Percentiles rank a stretch among this genome's conserved stretches.
phyloP scores from a whole-genome alignment of 257 asterid species.

The Lycium ferocissimum region DNA sequence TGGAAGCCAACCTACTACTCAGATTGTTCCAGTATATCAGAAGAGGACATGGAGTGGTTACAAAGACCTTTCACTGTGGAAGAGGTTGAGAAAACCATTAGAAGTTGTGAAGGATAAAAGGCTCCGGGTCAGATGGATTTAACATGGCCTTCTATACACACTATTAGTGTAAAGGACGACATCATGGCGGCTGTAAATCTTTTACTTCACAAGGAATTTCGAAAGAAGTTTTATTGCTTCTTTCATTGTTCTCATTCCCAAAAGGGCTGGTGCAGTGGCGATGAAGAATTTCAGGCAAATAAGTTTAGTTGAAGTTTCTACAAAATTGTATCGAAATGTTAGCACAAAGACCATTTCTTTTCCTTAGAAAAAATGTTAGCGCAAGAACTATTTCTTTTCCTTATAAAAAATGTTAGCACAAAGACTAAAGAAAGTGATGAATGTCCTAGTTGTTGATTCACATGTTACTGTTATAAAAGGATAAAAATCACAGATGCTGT shows the following conservation, averaged over 20 bases:
- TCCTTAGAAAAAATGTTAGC: background rate
- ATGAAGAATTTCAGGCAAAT: background rate
- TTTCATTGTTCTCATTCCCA: background rate
- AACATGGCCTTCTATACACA: background rate
- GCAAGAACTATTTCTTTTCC: background rate
- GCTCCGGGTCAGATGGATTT: background rate
- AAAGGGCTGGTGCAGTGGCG: background rate
- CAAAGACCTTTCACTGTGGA: background rate
- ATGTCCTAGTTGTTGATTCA: background rate
- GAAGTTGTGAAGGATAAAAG: background rate
- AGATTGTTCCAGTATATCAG: background rate
- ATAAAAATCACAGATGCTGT: background rate
- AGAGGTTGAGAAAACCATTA: background rate
- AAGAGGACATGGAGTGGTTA: background rate
- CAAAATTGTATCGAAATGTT: background rate
- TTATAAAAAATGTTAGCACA: background rate
- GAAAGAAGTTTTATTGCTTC: background rate
- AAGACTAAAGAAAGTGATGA: background rate
- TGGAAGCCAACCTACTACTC: background rate
- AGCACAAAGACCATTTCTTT: background rate
- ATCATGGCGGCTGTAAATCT: background rate
- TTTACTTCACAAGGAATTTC: background rate
- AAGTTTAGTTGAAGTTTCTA: background rate
- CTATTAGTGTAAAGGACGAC: background rate
- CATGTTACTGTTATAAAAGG: background rate